Evolutionary conservation across 2,329 filamentous ascomycete species (phyloP).

Genomic region (Ophiostoma quercus): DNA sequence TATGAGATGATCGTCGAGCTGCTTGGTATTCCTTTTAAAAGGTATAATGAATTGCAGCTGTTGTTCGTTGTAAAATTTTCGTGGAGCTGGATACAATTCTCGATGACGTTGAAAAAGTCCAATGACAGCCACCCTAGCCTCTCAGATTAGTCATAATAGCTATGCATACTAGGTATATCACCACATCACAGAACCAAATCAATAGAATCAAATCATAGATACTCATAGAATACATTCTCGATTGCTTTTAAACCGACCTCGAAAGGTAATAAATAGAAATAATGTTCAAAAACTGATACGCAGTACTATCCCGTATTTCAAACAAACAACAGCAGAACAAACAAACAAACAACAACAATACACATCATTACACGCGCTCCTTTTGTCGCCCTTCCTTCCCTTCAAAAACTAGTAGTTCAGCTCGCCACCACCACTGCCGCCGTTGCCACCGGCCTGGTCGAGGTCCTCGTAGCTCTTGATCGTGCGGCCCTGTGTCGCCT

Average conservation of each 20-base stretch:
- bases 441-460: conserved; percentile 72
- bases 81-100: too few relatives aligned
- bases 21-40: too few relatives aligned
- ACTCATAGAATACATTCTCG: not conserved
- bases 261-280: not conserved
- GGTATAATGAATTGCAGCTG: too few relatives aligned
- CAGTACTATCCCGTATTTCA: not conserved
- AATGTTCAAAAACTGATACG: not conserved
- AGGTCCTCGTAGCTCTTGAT: conserved; percentile 97
- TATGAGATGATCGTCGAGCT: too few relatives aligned
- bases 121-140: too few relatives aligned
- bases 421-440: conserved; percentile 69
- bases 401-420: conserved; percentile 66
- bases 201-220: too few relatives aligned
- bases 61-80: too few relatives aligned
- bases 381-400: not conserved
- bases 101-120: too few relatives aligned
- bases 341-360: not conserved
- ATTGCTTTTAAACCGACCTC: not conserved
- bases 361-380: not conserved
- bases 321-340: not conserved
- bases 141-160: too few relatives aligned
- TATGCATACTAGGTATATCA: too few relatives aligned
- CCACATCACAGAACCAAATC: too few relatives aligned
- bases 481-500: conserved; percentile 87